phyloP scores from a whole-genome alignment of 176 grass and related monocot species.

The Musa acuminata region DNA sequence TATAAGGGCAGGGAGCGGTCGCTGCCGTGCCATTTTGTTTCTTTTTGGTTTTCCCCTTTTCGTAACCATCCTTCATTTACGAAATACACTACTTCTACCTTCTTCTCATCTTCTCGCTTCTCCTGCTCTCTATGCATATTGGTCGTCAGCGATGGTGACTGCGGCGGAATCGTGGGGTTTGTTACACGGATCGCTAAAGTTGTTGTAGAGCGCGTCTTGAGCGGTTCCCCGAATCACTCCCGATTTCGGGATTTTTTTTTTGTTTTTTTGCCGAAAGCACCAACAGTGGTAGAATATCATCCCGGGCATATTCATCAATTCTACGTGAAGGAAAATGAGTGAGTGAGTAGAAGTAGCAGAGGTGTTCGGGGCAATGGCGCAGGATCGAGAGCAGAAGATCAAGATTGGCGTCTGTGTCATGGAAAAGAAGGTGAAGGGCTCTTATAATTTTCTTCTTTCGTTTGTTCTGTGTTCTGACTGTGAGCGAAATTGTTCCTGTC shows the following conservation, averaged over 20 bases:
- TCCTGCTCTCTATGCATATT: too few species aligned
- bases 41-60: too few species aligned
- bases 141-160: neutral
- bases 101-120: too few species aligned
- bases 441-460: conserved; percentile 8
- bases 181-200: neutral
- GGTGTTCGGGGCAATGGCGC: conserved; percentile 30
- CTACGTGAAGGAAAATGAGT: too few species aligned
- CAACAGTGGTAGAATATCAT: neutral
- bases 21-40: too few species aligned
- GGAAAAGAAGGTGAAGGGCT: conserved; percentile 75
- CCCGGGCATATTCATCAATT: neutral
- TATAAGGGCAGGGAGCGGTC: too few species aligned
- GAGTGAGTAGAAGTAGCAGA: conserved; percentile 5
- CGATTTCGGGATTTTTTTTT: neutral
- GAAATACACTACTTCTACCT: too few species aligned
- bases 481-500: too few species aligned
- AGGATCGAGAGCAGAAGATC: conserved; percentile 30
- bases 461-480: neutral
- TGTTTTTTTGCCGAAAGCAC: neutral
- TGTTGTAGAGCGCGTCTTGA: neutral
- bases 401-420: conserved; percentile 89
- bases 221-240: neutral
- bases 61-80: too few species aligned
- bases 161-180: neutral